Conservation (phyloP, 2,329 filamentous ascomycete species). For the Fusarium tuaranense region DNA sequence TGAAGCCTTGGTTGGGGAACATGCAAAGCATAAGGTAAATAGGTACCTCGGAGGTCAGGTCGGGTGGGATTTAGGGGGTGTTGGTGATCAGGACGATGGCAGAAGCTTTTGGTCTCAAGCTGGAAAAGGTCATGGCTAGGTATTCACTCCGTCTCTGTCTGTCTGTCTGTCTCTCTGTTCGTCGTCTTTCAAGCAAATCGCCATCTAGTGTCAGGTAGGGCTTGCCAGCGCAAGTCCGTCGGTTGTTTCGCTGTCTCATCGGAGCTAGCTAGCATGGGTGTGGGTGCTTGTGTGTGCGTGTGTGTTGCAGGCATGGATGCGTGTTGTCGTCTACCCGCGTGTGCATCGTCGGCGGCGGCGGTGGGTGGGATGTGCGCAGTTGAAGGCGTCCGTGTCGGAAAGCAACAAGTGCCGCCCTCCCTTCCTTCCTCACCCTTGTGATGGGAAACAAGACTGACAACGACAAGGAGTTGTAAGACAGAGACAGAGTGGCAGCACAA, state of each 20-base stretch:
- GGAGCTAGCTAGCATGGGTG: slow-evolving; percentile 30
- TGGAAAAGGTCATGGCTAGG: not conserved
- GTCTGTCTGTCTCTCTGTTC: slow-evolving; percentile 20
- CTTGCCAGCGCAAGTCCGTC: slow-evolving; percentile 25
- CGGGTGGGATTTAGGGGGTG: not conserved
- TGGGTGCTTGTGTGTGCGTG: slow-evolving; percentile 19
- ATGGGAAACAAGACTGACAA: slow-evolving; percentile 7
- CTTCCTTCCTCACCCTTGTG: slow-evolving; percentile 20
- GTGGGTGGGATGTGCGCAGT: slow-evolving; percentile 13
- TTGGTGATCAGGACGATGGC: not conserved
- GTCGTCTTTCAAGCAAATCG: slow-evolving; percentile 10
- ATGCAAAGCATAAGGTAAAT: slow-evolving; percentile 16
- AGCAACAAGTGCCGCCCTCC: slow-evolving; percentile 22
- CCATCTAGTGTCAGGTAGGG: slow-evolving; percentile 17
- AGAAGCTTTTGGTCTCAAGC: slow-evolving; percentile 4
- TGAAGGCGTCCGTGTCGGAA: slow-evolving; percentile 29
- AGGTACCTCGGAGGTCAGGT: slow-evolving; percentile 4
- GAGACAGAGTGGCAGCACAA: slow-evolving; percentile 13
- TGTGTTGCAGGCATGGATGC: slow-evolving; percentile 19
- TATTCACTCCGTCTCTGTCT: slow-evolving; percentile 3
- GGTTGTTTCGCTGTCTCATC: slow-evolving; percentile 26
- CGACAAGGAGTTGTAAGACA: slow-evolving; percentile 10
- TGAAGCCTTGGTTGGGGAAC: slow-evolving; percentile 23
- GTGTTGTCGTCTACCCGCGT: slow-evolving; percentile 21
- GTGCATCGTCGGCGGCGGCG: slow-evolving; percentile 21